Base-by-base conservation (phyloP, 768 basidiomycete species). In the Pleurotus eryngii region DNA sequence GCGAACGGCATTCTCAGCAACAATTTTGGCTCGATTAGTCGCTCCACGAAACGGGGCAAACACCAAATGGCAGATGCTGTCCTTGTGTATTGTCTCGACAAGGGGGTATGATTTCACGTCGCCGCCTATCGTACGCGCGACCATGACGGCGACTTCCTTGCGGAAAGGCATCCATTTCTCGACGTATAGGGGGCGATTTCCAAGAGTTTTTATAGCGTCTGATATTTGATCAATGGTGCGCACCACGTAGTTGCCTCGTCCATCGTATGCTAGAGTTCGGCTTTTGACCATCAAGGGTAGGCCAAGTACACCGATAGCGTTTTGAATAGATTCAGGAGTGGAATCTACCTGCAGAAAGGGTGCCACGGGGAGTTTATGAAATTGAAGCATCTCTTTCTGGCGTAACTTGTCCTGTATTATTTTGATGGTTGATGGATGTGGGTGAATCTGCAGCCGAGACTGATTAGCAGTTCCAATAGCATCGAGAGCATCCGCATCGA, bases 71-170 rank as follows among this genome's bases (percentile, higher is more conserved):
- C 96, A 94, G 45, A 98, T 88, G 65, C 87, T 95, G 49, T 97
- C 83, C 73, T 90, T 91, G 71, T 98, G 97, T 5, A 98, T 77
- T 0, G 97, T 98, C 73, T 99, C 95, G 12, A 98, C 97, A 4
- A 84, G 85, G 11, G 95, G 94, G 67, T 99, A 98, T 4, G 90
- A 90, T 45, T 72, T 69, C 2, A 95, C 85, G 54, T 90, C 82
- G 3, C 93, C 96, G 14, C 73, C 69, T 5, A 77, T 76, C 14
- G 89, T 85, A 35, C 92, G 85, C 2, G 97, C 95, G 9, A 98
- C 97, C 91, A 99, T 97, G 37, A 98, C 94, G 0, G 97, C 95
- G 35, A 98, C 87, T 70, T 98, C 97, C 64, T 87, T 88, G 12
- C 75, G 72, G 66, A 98, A 98, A 0, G 87, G 83, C 0, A 95